A percentile compares a stretch with the other conserved stretches of the same genome.
Evolutionary conservation across 345 rosid species (phyloP).

Genomic region (Cardamine occulta): DNA sequence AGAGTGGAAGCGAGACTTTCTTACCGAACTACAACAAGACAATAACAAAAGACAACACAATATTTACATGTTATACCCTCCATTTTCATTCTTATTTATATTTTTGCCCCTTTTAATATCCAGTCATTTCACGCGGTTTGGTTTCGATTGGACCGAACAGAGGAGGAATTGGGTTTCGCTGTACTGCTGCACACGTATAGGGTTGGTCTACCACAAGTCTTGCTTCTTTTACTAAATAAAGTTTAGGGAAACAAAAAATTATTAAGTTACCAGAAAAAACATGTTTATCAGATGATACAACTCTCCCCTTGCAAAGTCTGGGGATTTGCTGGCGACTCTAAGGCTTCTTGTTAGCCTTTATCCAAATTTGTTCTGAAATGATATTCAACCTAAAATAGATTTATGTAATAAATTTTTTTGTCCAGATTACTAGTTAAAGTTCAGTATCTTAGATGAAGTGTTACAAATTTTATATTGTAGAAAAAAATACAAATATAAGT

Average conservation of each 20-base stretch:
- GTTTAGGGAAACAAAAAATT: background rate
- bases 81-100: background rate
- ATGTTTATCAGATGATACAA: too few species aligned
- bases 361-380: too few species aligned
- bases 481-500: too few species aligned
- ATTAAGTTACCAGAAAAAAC: too few species aligned
- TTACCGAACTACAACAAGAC: conserved; percentile 35
- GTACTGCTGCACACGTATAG: conserved; percentile 36
- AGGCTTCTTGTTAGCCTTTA: too few species aligned
- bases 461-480: too few species aligned
- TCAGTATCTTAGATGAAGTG: too few species aligned
- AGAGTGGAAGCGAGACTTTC: conserved; percentile 41
- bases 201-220: conserved; percentile 20
- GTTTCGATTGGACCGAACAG: conserved; percentile 20
- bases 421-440: too few species aligned
- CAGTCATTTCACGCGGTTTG: conserved; percentile 37
- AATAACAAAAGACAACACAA: background rate
- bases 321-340: too few species aligned
- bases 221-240: background rate
- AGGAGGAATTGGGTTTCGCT: conserved; percentile 15
- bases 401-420: too few species aligned
- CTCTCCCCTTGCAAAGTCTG: too few species aligned
- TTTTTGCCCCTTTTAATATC: background rate
- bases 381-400: too few species aligned
- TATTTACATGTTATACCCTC: conserved; percentile 30